Percentiles rank a stretch among this genome's conserved stretches.
Evolutionary conservation across 2,329 filamentous ascomycete species (phyloP).

Genomic region (Thermothelomyces thermophilus): DNA sequence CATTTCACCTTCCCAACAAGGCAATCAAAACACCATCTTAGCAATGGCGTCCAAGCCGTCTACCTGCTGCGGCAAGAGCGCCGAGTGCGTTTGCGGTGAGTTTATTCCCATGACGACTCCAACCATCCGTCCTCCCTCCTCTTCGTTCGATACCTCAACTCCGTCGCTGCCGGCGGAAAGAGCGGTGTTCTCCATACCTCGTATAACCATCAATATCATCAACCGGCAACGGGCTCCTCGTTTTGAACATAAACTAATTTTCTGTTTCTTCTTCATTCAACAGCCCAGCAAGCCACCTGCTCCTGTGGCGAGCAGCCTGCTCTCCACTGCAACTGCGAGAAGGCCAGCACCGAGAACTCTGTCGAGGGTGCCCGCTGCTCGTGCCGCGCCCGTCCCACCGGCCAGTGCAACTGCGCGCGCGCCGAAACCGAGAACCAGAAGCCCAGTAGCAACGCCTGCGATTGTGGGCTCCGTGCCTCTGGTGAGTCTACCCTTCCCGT

Average conservation of each 20-base stretch:
- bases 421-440: constrained; percentile 62
- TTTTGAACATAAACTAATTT: neutral
- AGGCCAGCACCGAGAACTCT: constrained; percentile 68
- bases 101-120: constrained; percentile 20
- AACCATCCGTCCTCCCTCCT: neutral
- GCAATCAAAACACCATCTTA: constrained; percentile 6
- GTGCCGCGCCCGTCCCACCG: constrained; percentile 73
- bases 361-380: constrained; percentile 70
- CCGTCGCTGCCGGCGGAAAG: neutral
- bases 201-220: neutral
- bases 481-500: constrained; percentile 43
- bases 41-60: constrained; percentile 34
- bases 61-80: constrained; percentile 52
- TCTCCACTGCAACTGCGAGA: constrained; percentile 79
- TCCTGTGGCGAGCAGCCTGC: constrained; percentile 86
- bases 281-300: constrained; percentile 64
- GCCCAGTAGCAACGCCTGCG: constrained; percentile 56
- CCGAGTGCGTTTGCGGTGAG: constrained; percentile 53
- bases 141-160: neutral
- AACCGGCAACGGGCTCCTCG: neutral
- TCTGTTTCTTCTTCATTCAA: neutral
- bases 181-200: constrained; percentile 1
- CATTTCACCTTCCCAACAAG: neutral
- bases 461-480: constrained; percentile 68
- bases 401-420: constrained; percentile 75